A percentile compares a stretch with the other conserved stretches of the same genome.
phyloP scores from a whole-genome alignment of 108 stramenopile genomes.

The Fragilariopsis cylindrus region DNA sequence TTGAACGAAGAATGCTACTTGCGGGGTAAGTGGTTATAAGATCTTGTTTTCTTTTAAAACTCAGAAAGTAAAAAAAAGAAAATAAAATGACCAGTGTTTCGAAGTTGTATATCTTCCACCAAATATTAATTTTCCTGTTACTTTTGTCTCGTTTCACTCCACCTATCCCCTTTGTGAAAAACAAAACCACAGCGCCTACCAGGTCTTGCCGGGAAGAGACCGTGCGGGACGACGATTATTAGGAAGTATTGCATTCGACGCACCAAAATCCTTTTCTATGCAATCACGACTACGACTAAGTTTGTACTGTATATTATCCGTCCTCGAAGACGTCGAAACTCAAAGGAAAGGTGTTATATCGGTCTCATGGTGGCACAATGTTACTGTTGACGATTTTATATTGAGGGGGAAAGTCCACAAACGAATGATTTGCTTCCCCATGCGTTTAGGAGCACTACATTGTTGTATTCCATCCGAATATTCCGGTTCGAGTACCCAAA shows the following conservation, averaged over 20 bases:
- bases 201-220: conserved; percentile 32
- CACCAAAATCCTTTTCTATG: background rate
- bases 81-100: too few relatives aligned
- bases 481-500: background rate
- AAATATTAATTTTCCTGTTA: too few relatives aligned
- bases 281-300: background rate
- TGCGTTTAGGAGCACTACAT: conserved; percentile 12
- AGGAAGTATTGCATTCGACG: background rate
- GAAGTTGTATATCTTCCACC: too few relatives aligned
- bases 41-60: too few relatives aligned
- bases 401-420: conserved; percentile 9
- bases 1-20: background rate
- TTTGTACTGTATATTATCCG: background rate
- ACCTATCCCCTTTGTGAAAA: too few relatives aligned
- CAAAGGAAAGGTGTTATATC: conserved; percentile 4
- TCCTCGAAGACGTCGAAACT: conserved; percentile 13
- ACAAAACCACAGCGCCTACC: conserved; percentile 1
- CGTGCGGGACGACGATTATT: conserved; percentile 29
- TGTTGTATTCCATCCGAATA: background rate
- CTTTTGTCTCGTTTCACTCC: too few relatives aligned
- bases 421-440: background rate
- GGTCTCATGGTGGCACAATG: conserved; percentile 12
- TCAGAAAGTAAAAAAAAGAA: too few relatives aligned
- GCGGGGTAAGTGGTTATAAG: background rate
- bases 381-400: conserved; percentile 9